Base-by-base conservation (phyloP, 352 stramenopile genomes). In the Chrysophaeum taylorii region DNA sequence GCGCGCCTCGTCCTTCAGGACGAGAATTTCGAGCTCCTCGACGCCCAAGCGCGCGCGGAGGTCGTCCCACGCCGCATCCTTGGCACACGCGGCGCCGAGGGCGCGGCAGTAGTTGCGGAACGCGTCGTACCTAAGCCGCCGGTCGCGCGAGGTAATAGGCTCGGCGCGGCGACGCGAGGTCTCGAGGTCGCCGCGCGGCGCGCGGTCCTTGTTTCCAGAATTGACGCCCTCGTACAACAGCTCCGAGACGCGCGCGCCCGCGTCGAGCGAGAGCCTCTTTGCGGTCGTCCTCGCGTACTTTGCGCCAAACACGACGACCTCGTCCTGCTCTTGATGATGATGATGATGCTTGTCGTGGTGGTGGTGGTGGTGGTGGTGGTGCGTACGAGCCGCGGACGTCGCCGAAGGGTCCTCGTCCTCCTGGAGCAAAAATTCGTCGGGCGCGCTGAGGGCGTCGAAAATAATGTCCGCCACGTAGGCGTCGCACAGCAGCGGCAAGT, bases 401-500 rank as follows among this genome's bases (percentile, higher is more conserved):
- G n/a, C n/a, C n/a, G n/a, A n/a, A n/a, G n/a, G n/a, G n/a, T n/a
- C n/a, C n/a, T n/a, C n/a, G n/a, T n/a, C n/a, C n/a, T n/a, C n/a
- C n/a, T n/a, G n/a, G n/a, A n/a, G n/a, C n/a, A n/a, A n/a, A n/a
- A n/a, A n/a, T n/a, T n/a, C n/a, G n/a, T n/a, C n/a, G 31, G 63
- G 52, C 39, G 31, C 62, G n/a, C 43, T 53, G 50, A 75, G 70
- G 0, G 70, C 53, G 60, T 76, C 72, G 63, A 74, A 76, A n/a
- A 76, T 68, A 16, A 61, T n/a, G 27, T 61, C 61, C 1, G 68
- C 68, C n/a, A 70, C 73, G 50, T 71, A 74, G 21, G 38, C 48
- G 53, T 76, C 72, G 64, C 72, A 76, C 53, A 76, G 64, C 38
- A 57, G 68, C 33, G 71, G 50, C 0, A 76, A 69, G 63, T 74